Percentiles rank a stretch among this genome's conserved stretches.
These are phyloP conservation scores for Agaricus sinodeliciosus DNA, from an alignment of 768 basidiomycete genomes.

Conservation along the genomic window DNA sequence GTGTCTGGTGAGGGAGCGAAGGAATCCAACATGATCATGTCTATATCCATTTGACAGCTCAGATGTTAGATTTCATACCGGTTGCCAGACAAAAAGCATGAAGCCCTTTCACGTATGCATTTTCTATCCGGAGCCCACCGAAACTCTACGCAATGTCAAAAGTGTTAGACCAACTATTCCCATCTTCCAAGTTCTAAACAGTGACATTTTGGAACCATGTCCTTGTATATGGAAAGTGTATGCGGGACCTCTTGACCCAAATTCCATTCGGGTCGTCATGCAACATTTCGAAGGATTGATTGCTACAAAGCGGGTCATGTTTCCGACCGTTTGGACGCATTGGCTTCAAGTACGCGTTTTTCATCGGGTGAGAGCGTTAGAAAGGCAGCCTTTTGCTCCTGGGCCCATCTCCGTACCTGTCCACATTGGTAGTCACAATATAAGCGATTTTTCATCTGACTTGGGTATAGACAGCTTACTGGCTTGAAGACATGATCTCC, in stretches of 20 bases:
- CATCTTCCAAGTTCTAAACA: too few relatives aligned
- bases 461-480: slow-evolving; percentile 25
- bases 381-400: slow-evolving; percentile 40
- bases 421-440: background rate
- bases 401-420: slow-evolving; percentile 56
- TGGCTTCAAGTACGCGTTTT: slow-evolving; percentile 27
- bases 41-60: too few relatives aligned
- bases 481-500: slow-evolving; percentile 65
- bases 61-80: too few relatives aligned
- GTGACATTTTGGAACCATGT: too few relatives aligned
- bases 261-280: too few relatives aligned
- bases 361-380: slow-evolving; percentile 57
- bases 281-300: background rate
- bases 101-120: too few relatives aligned
- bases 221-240: too few relatives aligned
- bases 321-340: background rate
- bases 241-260: too few relatives aligned
- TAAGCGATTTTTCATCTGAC: background rate
- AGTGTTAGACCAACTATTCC: too few relatives aligned
- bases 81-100: too few relatives aligned
- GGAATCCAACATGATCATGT: too few relatives aligned
- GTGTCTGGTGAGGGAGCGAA: too few relatives aligned
- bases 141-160: background rate
- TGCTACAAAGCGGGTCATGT: background rate
- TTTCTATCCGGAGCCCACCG: background rate